Evolutionary conservation across 2,329 filamentous ascomycete genomes (phyloP).

Genomic region (Emmonsiellopsis sp.): DNA sequence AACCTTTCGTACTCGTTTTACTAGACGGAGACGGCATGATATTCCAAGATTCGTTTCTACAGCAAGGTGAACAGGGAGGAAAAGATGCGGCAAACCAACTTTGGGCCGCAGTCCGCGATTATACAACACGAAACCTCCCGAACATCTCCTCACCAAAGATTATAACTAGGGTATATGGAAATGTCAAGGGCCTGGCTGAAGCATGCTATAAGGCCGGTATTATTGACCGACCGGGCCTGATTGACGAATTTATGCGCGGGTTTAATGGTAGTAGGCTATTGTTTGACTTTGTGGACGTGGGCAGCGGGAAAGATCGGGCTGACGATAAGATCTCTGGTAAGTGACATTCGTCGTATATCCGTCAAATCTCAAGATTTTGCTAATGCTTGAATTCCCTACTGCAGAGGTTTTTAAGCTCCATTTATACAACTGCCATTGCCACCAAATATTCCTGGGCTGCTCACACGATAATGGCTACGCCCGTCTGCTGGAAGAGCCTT

Average conservation of each 20-base stretch:
- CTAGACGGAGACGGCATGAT: slow-evolving; percentile 50
- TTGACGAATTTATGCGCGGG: slow-evolving; percentile 48
- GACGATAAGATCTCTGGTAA: slow-evolving; percentile 41
- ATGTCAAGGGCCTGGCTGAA: slow-evolving; percentile 43
- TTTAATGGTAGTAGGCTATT: slow-evolving; percentile 44
- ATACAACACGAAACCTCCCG: slow-evolving; percentile 32
- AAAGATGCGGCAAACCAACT: slow-evolving; percentile 44
- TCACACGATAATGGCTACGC: slow-evolving; percentile 49
- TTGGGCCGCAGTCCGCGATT: slow-evolving; percentile 34
- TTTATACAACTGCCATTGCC: slow-evolving; percentile 51
- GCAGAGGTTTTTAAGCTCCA: slow-evolving; percentile 47
- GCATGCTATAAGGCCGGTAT: slow-evolving; percentile 39
- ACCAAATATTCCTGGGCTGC: slow-evolving; percentile 52
- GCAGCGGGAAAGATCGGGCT: slow-evolving; percentile 35
- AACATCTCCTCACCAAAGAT: slow-evolving; percentile 40
- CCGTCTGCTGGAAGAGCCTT: slow-evolving; percentile 42
- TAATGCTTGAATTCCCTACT: neutral
- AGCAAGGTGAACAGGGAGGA: slow-evolving; percentile 44
- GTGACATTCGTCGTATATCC: slow-evolving; percentile 6
- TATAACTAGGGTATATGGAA: slow-evolving; percentile 46
- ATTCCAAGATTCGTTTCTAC: slow-evolving; percentile 44
- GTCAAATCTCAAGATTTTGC: slow-evolving; percentile 1
- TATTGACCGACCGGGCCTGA: slow-evolving; percentile 30
- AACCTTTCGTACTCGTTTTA: slow-evolving; percentile 46
- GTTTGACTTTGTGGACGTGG: slow-evolving; percentile 45